Conservation (phyloP, 2,329 filamentous ascomycete genomes). For the Cordyceps tenuipes region DNA sequence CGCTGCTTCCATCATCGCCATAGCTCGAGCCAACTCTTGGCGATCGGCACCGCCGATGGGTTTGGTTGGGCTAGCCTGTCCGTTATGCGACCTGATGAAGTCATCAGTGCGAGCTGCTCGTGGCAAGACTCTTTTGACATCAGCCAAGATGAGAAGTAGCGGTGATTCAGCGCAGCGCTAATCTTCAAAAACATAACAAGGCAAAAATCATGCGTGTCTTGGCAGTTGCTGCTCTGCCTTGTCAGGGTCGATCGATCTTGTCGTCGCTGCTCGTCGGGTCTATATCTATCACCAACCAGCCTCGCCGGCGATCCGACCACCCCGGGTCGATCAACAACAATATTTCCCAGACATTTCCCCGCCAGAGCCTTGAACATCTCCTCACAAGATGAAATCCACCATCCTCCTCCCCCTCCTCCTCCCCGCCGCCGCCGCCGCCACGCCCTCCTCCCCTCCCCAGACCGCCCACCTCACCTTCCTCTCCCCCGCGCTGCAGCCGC, state of each 20-base stretch:
- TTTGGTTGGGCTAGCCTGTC: slow-evolving; percentile 14
- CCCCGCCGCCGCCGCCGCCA: neutral
- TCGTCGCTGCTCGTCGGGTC: too few relatives aligned
- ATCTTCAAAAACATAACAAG: too few relatives aligned
- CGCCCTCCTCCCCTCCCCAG: slow-evolving; percentile 20
- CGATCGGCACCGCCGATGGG: neutral
- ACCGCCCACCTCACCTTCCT: slow-evolving; percentile 37
- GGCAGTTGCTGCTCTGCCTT: too few relatives aligned
- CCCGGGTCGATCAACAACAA: too few relatives aligned
- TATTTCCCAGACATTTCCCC: too few relatives aligned
- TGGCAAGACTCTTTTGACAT: neutral
- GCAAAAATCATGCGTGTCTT: too few relatives aligned
- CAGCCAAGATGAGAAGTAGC: too few relatives aligned
- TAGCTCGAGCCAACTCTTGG: neutral
- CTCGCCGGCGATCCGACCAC: too few relatives aligned
- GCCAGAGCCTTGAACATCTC: neutral
- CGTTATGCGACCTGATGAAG: slow-evolving; percentile 22
- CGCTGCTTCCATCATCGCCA: neutral
- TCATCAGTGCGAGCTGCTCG: slow-evolving; percentile 17
- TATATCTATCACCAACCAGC: too few relatives aligned
- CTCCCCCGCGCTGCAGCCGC: slow-evolving; percentile 26
- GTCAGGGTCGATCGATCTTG: too few relatives aligned
- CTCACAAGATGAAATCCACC: slow-evolving; percentile 4
- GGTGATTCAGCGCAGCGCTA: too few relatives aligned
- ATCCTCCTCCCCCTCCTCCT: neutral